Conservation (phyloP, 768 basidiomycete species). For the Tulasnella sp. region DNA sequence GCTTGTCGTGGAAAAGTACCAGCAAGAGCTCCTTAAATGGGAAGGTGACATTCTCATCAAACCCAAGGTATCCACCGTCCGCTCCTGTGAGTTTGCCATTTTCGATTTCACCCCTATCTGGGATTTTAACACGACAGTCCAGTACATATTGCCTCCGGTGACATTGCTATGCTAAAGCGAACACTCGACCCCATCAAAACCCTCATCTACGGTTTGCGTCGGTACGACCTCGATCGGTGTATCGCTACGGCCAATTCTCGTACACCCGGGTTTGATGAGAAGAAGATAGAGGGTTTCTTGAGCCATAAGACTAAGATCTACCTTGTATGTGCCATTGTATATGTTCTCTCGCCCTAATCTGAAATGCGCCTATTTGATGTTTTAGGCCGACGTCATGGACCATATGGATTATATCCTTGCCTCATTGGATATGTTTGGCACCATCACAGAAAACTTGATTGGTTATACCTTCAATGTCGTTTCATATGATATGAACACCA, state of each 20-base stretch:
- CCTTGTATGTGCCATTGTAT: constrained; percentile 31
- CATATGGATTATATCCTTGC: constrained; percentile 64
- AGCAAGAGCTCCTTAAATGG: constrained; percentile 48
- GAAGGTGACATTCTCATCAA: constrained; percentile 50
- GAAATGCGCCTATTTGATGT: no score
- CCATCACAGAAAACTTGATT: constrained; percentile 61
- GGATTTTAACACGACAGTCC: background rate
- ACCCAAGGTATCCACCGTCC: constrained; percentile 51
- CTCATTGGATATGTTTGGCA: constrained; percentile 63
- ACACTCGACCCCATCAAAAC: constrained; percentile 63
- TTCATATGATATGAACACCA: constrained; percentile 65
- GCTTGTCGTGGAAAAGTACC: constrained; percentile 38
- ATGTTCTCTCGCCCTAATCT: background rate
- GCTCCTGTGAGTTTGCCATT: constrained; percentile 35
- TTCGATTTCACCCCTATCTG: background rate
- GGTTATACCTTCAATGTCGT: constrained; percentile 71
- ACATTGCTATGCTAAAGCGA: constrained; percentile 62
- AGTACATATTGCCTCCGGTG: constrained; percentile 71
- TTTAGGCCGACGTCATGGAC: constrained; percentile 63
- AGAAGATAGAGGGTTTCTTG: constrained; percentile 49
- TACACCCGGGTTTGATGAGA: constrained; percentile 16
- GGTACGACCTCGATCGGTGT: constrained; percentile 60
- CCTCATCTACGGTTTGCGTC: constrained; percentile 54
- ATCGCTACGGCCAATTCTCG: constrained; percentile 45
- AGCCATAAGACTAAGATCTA: constrained; percentile 61